Base-by-base conservation (phyloP, 2,329 filamentous ascomycete species). In the Cladosporium sp. region DNA sequence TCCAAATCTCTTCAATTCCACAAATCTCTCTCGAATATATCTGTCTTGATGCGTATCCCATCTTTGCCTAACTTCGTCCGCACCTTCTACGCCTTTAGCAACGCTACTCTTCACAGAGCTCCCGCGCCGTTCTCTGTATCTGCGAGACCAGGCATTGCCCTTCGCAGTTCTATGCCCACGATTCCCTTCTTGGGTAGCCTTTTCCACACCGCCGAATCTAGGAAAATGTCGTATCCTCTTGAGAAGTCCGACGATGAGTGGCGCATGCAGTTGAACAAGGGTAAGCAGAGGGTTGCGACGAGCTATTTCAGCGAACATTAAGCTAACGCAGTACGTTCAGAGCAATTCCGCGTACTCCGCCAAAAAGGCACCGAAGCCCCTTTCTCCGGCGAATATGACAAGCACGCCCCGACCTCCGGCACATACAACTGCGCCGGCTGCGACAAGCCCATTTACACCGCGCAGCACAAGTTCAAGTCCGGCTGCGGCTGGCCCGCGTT, bases 401-500 rank as follows among this genome's bases (percentile, higher is more conserved):
- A 92, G 70, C 90, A 96, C 76, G 80, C 84, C 67, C 84, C 90
- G 1, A 71, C 78, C 0, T 67, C 79, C 4, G 95, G 93, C 53
- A 81, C 89, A 51, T 98, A 97, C 75, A 84, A 79, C 43, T 98
- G 93, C 72, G 88, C 87, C 14, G 93, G 82, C 49, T 98, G 93
- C 77, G 71, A 84, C 28, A 81, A 90, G 7, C 91, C 93, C 4
- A 82, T 98, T 14, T 98, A 98, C 81, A 92, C 85, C 70, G 91
- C 93, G 28, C 80, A 80, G 58, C 91, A 95, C 73, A 98, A 98
- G 72, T 98, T 98, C 80, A 88, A 88, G 71, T 95, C 88, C 14
- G 89, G 90, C 40, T 98, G 93, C 72, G 93, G 93, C 56, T 98
- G 93, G 93, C 93, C 93, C 0, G 93, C 93, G 10, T 98, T 97